Conservation (phyloP, 2,329 filamentous ascomycete genomes). For the Fusarium verrucosum region DNA sequence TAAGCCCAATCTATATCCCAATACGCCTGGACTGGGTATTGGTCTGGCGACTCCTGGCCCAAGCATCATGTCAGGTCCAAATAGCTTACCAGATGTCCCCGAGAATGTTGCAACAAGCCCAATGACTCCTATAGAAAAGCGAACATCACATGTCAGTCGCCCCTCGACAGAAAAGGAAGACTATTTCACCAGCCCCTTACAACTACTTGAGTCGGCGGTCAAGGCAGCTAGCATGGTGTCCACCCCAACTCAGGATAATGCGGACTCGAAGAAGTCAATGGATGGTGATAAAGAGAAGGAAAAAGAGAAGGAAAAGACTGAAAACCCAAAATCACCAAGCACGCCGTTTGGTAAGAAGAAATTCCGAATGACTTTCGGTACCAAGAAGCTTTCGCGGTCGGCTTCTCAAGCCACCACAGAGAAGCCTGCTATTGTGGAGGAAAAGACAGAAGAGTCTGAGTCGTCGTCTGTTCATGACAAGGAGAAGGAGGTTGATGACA, state of each 20-base stretch:
- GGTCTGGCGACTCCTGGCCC: constrained; percentile 74
- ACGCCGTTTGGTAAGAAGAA: constrained; percentile 87
- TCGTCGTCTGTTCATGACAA: constrained; percentile 73
- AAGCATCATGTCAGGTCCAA: constrained; percentile 33
- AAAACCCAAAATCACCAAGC: constrained; percentile 65
- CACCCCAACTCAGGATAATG: constrained; percentile 56
- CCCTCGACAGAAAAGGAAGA: constrained; percentile 74
- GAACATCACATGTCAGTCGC: constrained; percentile 64
- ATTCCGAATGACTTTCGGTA: constrained; percentile 83
- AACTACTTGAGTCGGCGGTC: constrained; percentile 56
- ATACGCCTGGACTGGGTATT: constrained; percentile 81
- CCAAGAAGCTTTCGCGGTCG: constrained; percentile 83
- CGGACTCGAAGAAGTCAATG: constrained; percentile 60
- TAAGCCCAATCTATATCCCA: constrained; percentile 71
- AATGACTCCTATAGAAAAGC: constrained; percentile 62
- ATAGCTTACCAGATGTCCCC: constrained; percentile 57
- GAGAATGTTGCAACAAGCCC: constrained; percentile 58
- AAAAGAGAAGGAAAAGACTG: constrained; percentile 56
- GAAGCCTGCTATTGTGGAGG: constrained; percentile 78
- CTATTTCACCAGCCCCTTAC: constrained; percentile 76
- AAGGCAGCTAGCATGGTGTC: constrained; percentile 60
- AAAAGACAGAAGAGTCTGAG: constrained; percentile 76
- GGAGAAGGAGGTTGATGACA: constrained; percentile 79
- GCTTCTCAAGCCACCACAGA: constrained; percentile 67
- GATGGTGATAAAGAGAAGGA: constrained; percentile 59